Evolutionary conservation across 225 moss, liverwort and hornwort genomes (phyloP), one percentile per base, ranked within the genome.

Genomic region (Rhytidiadelphus loreus): DNA sequence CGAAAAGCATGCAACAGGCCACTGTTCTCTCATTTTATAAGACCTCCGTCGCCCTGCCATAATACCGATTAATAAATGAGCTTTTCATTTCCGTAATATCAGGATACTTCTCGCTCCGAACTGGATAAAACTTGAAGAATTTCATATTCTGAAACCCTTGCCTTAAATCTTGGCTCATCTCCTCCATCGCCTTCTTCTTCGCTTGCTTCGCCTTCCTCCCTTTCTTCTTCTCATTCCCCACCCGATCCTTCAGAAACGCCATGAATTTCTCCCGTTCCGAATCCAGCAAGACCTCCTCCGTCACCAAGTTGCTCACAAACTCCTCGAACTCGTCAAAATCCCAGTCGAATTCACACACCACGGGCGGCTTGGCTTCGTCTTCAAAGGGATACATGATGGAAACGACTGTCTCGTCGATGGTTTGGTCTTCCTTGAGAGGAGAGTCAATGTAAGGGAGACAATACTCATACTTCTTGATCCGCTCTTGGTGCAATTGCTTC

Each of bases 381-480:
- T 96, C 96, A 9, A 95, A 96, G 5, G 96, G 92, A 48, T 96
- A 98, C 94, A 96, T 93, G 80, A 98, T 90, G 68, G 90, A 90
- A 53, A 98, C 96, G 44, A 92, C 81, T 7, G 96, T 96, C 78
- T 96, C 94, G 53, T 95, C 92, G 58, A 92, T 56, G 62, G 92
- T 87, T 64, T 95, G 96, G 13, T 95, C 95, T 81, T 95, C 96
- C 74, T 93, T 96, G 37, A 98, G 77, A 24, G 97, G 97, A 72
- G 96, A 96, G 79, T 96, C 95, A 7, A 98, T 90, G 89, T 96
- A 96, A 43, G 97, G 97, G 39, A 98, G 92, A 82, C 97, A 96
- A 85, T 96, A 96, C 86, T 98, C 96, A 71, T 98, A 98, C 90
- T 96, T 95, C 87, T 98, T 96, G 39, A 98, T 96, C 77, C 95